phyloP scores from a whole-genome alignment of 2,329 filamentous ascomycete genomes.

The Exophiala mesophila region DNA sequence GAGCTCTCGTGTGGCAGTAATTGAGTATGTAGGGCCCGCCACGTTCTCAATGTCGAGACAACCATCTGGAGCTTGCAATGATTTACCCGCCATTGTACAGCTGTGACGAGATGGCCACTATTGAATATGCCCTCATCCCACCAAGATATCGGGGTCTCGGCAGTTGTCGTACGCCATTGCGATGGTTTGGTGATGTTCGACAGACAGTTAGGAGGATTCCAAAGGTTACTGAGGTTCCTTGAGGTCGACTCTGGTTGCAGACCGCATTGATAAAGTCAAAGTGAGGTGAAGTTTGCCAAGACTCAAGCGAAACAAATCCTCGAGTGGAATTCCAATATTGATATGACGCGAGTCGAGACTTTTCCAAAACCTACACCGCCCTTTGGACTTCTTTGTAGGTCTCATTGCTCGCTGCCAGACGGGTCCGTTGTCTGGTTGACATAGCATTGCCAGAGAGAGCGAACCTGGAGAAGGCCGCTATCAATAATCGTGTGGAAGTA shows the following conservation, averaged over 20 bases:
- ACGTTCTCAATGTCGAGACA: background rate
- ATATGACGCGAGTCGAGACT: too few species aligned
- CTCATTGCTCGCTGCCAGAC: too few species aligned
- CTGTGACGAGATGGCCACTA: background rate
- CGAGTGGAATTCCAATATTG: too few species aligned
- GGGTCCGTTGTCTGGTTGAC: too few species aligned
- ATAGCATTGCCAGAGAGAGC: too few species aligned
- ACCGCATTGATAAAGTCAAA: background rate
- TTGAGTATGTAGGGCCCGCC: background rate
- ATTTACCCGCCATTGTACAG: background rate
- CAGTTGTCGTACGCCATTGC: slow-evolving; percentile 5
- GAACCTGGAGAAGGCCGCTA: too few species aligned
- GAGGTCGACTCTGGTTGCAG: too few species aligned
- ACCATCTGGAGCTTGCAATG: background rate
- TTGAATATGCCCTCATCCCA: background rate
- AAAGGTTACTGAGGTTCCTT: background rate
- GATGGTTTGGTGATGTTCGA: background rate
- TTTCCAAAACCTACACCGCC: too few species aligned
- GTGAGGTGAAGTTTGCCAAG: background rate
- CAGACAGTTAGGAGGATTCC: background rate
- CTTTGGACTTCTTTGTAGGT: too few species aligned
- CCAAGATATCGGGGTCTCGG: background rate
- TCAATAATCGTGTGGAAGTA: too few species aligned
- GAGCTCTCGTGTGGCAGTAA: too few species aligned
- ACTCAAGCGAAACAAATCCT: background rate